Conservation (phyloP, 345 rosid genomes). For the Lenwebbia sp. region DNA sequence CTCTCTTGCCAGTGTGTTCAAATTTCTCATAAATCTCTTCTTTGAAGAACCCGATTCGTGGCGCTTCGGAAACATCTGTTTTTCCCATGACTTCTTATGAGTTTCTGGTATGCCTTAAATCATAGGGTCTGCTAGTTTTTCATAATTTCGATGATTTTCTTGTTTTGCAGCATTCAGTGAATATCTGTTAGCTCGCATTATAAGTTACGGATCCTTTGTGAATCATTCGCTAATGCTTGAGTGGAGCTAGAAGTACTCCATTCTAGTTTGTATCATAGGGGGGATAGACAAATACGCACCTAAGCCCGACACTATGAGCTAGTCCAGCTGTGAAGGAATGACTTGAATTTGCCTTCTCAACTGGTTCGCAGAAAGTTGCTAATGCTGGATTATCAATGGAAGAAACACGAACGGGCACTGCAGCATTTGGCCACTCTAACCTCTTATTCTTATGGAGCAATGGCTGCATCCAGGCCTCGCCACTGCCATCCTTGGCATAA, state of each 20-base stretch:
- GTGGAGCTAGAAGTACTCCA: neutral
- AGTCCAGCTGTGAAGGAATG: constrained; percentile 75
- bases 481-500: constrained; percentile 66
- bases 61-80: neutral
- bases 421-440: constrained; percentile 41
- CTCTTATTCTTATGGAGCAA: constrained; percentile 26
- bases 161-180: neutral
- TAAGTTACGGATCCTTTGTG: neutral
- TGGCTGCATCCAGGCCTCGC: constrained; percentile 90
- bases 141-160: neutral
- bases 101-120: neutral
- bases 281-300: constrained; percentile 22
- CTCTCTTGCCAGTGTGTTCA: neutral
- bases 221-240: neutral
- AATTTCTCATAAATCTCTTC: neutral
- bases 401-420: constrained; percentile 47
- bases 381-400: constrained; percentile 62
- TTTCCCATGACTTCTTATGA: neutral
- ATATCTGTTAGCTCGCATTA: neutral
- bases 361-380: constrained; percentile 93
- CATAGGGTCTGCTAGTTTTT: neutral
- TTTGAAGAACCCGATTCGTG: neutral
- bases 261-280: neutral
- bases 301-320: constrained; percentile 65
- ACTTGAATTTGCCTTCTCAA: constrained; percentile 76